Percentiles rank a stretch among this genome's conserved stretches.
Conservation (phyloP, 306 rosid genomes). For the Sindora glabra region DNA sequence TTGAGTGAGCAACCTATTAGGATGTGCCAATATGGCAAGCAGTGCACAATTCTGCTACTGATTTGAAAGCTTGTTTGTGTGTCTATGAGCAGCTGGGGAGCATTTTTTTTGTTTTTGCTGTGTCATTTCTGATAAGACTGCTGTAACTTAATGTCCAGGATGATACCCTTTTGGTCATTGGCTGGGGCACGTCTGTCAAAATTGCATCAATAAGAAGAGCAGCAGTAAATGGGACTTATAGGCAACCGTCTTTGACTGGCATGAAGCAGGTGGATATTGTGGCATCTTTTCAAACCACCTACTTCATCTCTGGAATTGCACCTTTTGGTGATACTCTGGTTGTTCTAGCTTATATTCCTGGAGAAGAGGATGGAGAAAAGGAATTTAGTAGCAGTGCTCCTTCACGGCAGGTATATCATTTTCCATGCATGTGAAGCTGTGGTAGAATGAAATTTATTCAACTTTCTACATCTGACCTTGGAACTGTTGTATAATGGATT, state of each 20-base stretch:
- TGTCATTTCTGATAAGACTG: conserved; percentile 11
- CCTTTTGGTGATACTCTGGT: conserved; percentile 95
- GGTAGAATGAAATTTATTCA: conserved; percentile 17
- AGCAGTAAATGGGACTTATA: conserved; percentile 63
- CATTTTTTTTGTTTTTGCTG: conserved; percentile 4
- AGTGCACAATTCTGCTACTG: conserved; percentile 7
- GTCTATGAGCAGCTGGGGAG: not conserved
- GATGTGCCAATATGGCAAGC: conserved; percentile 10
- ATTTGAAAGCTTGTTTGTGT: conserved; percentile 7
- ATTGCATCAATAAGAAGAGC: conserved; percentile 71
- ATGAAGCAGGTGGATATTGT: conserved; percentile 83
- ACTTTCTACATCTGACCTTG: not conserved
- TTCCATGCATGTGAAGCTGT: not conserved
- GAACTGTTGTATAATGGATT: not conserved
- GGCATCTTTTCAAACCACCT: conserved; percentile 90
- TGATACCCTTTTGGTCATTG: conserved; percentile 81
- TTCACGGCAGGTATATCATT: conserved; percentile 66
- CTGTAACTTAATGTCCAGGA: conserved; percentile 49
- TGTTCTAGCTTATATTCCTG: conserved; percentile 86
- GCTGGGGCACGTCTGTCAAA: conserved; percentile 96
- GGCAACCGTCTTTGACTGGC: conserved; percentile 53
- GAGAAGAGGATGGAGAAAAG: conserved; percentile 81
- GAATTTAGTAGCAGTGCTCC: conserved; percentile 73
- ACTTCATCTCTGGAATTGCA: conserved; percentile 90
- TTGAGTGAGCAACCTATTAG: conserved; percentile 7